Evolutionary conservation across 2,329 filamentous ascomycete genomes (phyloP), one percentile per base, ranked within the genome.

Genomic region (Penicillium sp.): DNA sequence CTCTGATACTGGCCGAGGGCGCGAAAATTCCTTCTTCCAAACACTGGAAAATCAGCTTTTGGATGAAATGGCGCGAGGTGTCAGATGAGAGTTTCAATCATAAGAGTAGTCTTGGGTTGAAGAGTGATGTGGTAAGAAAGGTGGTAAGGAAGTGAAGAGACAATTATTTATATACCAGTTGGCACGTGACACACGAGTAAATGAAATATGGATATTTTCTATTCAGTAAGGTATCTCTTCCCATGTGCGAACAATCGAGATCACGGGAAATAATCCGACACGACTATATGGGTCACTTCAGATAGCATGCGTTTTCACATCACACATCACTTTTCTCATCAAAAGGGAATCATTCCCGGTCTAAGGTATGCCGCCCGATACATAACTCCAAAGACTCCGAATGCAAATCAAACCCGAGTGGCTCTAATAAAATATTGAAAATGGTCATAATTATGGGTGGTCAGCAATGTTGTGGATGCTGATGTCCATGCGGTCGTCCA

Each of bases 391-490:
- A 51, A 45, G 52, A 65, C 63, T 61, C 64, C 64, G 43, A 50
- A 66, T 65, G 64, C 64, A 66, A 63, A 58, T 37, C 27, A 45
- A 53, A 37, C 27, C 47, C 35, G 8, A 31, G 8, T 19, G 14
- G 46, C 37, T 55, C 53, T 49, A 54, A 57, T 24, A 52, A 24
- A 55, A 22, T 19, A 55, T 22, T 27, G 13, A 29, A 24, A 46
- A 54, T 59, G 49, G 52, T 48, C 48, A 61, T 68, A 43, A 68
- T 69, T 60, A 73, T 61, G 65, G 67, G 63, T 80, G 79, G 65
- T 81, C 79, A 47, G 71, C 78, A 59, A 80, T 72, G 69, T 87
- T 87, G 71, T 87, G 84, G 64, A 87, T 75, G 65, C 82, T 83
- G 62, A 87, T 85, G 67, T 87, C 85, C 79, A 87, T 81, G 33